These are phyloP conservation scores for Camellia granthamiana DNA, from an alignment of 148 eudicot species.

Conservation along the genomic window DNA sequence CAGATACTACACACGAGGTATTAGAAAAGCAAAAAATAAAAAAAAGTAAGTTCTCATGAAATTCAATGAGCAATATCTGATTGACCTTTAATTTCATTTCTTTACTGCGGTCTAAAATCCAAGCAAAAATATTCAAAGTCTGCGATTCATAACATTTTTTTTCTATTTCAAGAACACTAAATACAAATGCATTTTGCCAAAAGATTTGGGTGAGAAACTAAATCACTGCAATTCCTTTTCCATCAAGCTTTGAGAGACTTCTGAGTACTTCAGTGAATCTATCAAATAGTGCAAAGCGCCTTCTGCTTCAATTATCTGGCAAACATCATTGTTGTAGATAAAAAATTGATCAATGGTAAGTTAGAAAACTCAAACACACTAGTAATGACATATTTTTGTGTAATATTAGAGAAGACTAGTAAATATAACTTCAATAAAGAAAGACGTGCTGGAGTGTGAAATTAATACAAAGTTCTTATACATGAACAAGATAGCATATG, in stretches of 20 bases:
- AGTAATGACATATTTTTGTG: neutral
- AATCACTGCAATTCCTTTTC: conserved; percentile 44
- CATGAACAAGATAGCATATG: neutral
- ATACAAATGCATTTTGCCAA: conserved; percentile 7
- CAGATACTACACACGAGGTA: conserved; percentile 2
- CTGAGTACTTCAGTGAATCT: conserved; percentile 44
- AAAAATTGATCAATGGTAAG: conserved; percentile 13
- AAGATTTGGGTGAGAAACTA: neutral
- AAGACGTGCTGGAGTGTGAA: neutral
- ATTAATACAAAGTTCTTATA: neutral
- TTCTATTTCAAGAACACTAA: neutral
- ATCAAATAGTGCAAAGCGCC: conserved; percentile 46
- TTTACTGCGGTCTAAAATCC: conserved; percentile 69
- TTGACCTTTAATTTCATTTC: conserved; percentile 69
- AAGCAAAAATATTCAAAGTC: conserved; percentile 63
- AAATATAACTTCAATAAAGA: neutral
- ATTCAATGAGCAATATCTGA: neutral
- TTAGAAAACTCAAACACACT: conserved; percentile 13
- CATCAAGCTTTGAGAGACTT: conserved; percentile 31
- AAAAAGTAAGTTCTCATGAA: conserved; percentile 1
- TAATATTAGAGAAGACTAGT: neutral
- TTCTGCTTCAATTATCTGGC: conserved; percentile 58
- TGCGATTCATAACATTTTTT: conserved; percentile 29
- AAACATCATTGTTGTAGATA: conserved; percentile 53
- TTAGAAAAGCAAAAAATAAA: neutral